phyloP scores from a whole-genome alignment of 139 green algal species.

The Auxenochlorella pyrenoidosa region DNA sequence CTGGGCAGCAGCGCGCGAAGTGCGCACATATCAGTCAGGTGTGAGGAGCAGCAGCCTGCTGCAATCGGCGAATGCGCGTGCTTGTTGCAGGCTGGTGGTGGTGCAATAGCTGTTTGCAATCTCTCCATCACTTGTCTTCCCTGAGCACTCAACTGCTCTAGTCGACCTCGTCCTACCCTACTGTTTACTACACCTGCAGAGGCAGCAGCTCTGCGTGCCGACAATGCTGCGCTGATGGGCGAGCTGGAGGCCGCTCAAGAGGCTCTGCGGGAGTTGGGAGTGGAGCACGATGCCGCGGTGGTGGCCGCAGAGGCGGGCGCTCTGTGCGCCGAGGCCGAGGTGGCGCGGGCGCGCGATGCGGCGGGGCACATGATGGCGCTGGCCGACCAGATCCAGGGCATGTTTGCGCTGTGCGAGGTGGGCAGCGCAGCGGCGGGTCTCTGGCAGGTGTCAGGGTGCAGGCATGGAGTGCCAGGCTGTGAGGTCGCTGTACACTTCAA shows the following conservation, averaged over 20 bases:
- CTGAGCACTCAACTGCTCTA: too few species aligned
- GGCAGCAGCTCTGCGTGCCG: not conserved
- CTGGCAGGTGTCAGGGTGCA: too few species aligned
- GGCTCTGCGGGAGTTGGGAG: conserved; percentile 8
- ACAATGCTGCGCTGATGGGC: conserved; percentile 31
- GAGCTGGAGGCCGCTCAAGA: conserved; percentile 29
- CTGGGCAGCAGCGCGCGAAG: conserved; percentile 32
- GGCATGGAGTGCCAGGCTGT: too few species aligned
- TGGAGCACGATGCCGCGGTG: conserved; percentile 29
- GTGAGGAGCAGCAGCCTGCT: too few species aligned
- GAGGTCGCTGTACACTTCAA: too few species aligned
- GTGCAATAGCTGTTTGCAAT: too few species aligned
- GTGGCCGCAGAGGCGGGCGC: conserved; percentile 27
- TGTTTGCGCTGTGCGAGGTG: conserved; percentile 47
- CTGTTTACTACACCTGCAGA: not conserved
- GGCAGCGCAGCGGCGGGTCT: too few species aligned
- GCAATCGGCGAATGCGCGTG: too few species aligned
- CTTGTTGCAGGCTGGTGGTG: too few species aligned
- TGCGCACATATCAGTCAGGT: conserved; percentile 16
- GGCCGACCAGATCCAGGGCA: conserved; percentile 41
- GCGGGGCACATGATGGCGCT: conserved; percentile 45
- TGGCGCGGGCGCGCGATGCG: conserved; percentile 25
- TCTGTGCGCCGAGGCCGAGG: conserved; percentile 32
- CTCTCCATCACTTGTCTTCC: too few species aligned
- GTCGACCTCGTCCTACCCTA: too few species aligned